Evolutionary conservation across 495 filamentous ascomycete species (phyloP).

Genomic region (Neurospora cerealis): DNA sequence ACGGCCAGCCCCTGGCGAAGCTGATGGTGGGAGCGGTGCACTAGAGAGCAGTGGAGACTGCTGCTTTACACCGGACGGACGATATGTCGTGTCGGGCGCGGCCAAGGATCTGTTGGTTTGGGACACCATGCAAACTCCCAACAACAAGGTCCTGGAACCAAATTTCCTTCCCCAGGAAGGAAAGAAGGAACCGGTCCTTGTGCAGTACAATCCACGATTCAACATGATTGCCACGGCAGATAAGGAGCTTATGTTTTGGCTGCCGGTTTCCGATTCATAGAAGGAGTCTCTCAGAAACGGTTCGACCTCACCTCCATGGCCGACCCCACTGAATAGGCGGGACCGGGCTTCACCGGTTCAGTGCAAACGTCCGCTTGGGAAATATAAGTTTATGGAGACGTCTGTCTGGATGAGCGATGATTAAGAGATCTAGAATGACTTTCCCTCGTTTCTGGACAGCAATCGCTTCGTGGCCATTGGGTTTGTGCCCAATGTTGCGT

Average conservation of each 20-base stretch:
- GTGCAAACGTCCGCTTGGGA: neutral
- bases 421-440: neutral
- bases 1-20: slow-evolving; percentile 40
- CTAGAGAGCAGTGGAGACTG: slow-evolving; percentile 60
- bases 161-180: slow-evolving; percentile 48
- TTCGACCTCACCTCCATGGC: neutral
- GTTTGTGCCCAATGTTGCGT: neutral
- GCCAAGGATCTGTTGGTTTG: slow-evolving; percentile 68
- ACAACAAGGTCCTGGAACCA: slow-evolving; percentile 55
- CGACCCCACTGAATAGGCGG: neutral
- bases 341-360: neutral
- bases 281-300: neutral
- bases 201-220: slow-evolving; percentile 81
- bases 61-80: slow-evolving; percentile 79
- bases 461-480: neutral
- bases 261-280: slow-evolving; percentile 60
- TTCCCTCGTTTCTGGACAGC: neutral
- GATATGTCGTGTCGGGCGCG: slow-evolving; percentile 72
- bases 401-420: neutral
- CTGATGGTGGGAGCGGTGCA: slow-evolving; percentile 21
- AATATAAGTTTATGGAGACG: neutral
- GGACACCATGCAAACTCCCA: slow-evolving; percentile 56
- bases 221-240: slow-evolving; percentile 87
- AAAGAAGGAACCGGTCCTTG: slow-evolving; percentile 55
- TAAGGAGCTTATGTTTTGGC: slow-evolving; percentile 81